Conservation (phyloP, 768 basidiomycete genomes). For the Lactarius akahatsu region DNA sequence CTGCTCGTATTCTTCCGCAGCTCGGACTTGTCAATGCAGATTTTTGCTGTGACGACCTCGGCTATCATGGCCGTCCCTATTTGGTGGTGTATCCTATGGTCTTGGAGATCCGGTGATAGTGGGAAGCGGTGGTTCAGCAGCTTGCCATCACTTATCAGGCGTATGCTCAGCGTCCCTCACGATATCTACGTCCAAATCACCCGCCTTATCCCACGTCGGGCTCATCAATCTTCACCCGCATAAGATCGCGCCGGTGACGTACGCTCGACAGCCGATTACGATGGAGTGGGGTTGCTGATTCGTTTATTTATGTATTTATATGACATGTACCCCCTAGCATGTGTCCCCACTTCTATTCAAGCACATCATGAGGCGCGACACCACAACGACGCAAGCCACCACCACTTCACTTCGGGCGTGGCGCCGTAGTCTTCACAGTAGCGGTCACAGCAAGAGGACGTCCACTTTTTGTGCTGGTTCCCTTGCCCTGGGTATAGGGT, state of each 20-base stretch:
- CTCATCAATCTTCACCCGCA: not conserved
- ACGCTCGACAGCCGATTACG: not conserved
- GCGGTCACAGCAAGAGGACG: not conserved
- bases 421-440: not conserved
- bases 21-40: slow-evolving; percentile 10
- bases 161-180: too few relatives aligned
- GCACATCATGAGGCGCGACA: not conserved
- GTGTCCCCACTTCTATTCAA: too few relatives aligned
- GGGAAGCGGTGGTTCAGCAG: not conserved
- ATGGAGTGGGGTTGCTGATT: not conserved
- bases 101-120: slow-evolving; percentile 1
- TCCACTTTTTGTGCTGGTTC: not conserved
- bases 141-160: not conserved
- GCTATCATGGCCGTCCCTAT: not conserved
- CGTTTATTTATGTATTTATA: not conserved
- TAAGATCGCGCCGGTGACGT: too few relatives aligned
- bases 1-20: slow-evolving; percentile 8
- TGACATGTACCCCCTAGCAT: not conserved
- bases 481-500: not conserved
- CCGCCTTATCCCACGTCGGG: not conserved
- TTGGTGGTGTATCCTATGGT: not conserved
- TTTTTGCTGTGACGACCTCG: not conserved
- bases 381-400: not conserved
- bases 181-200: not conserved
- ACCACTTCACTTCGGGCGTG: not conserved